Conservation (phyloP, 305 asterid genomes). For the Caryopteris hybrid region DNA sequence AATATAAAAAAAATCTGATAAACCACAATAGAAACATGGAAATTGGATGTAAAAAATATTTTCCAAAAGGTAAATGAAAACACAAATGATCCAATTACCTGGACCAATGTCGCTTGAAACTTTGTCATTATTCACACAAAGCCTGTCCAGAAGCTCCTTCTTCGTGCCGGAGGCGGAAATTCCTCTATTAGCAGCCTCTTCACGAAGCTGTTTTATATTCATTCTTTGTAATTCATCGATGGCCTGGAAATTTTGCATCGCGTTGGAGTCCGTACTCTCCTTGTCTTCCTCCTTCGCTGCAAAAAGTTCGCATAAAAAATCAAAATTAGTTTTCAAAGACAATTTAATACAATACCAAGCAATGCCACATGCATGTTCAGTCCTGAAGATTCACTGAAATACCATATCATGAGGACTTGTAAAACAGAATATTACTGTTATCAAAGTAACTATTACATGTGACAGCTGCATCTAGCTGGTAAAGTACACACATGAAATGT, state of each 20-base stretch:
- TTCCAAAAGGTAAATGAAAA: conserved; percentile 1
- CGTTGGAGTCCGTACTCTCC: conserved; percentile 28
- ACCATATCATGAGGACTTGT: not conserved
- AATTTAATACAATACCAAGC: not conserved
- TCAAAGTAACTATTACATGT: not conserved
- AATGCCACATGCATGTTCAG: not conserved
- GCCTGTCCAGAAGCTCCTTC: conserved; percentile 60
- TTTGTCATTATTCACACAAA: conserved; percentile 30
- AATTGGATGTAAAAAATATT: not conserved
- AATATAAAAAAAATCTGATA: not conserved
- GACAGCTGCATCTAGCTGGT: conserved; percentile 1
- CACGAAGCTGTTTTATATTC: conserved; percentile 58
- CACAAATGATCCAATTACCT: conserved; percentile 16
- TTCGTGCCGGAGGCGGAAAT: conserved; percentile 46
- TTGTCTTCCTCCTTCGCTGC: conserved; percentile 19
- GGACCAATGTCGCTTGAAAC: conserved; percentile 19
- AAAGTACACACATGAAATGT: not conserved
- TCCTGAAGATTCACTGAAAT: not conserved
- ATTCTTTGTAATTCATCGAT: conserved; percentile 36
- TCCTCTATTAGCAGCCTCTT: conserved; percentile 43
- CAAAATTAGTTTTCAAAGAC: not conserved
- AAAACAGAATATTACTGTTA: not conserved
- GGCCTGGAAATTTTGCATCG: conserved; percentile 24
- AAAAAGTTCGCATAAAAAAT: not conserved
- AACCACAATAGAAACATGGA: not conserved